A percentile compares a stretch with the other conserved stretches of the same genome.
These are phyloP conservation scores for Elongisporangium prolatum DNA, from an alignment of 352 stramenopile species.

Conservation along the genomic window DNA sequence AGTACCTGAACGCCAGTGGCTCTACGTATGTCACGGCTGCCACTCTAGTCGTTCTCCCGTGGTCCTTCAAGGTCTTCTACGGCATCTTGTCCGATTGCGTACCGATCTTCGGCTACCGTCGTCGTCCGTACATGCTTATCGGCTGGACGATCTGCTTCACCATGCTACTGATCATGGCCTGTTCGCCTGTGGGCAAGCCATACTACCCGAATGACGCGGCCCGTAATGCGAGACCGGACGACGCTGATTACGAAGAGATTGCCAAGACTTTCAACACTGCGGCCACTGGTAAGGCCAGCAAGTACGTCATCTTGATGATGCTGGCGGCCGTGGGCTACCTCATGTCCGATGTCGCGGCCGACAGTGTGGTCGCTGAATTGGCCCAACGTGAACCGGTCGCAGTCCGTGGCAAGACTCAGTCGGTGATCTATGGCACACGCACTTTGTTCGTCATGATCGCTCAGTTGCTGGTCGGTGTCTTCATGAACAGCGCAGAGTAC, in stretches of 20 bases:
- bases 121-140: slow-evolving; percentile 59
- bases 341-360: slow-evolving; percentile 65
- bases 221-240: slow-evolving; percentile 8
- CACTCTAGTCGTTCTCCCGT: slow-evolving; percentile 33
- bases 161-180: slow-evolving; percentile 41
- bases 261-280: slow-evolving; percentile 22
- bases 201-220: slow-evolving; percentile 33
- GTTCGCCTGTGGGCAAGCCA: slow-evolving; percentile 28
- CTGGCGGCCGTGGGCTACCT: slow-evolving; percentile 69
- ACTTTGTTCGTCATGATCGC: slow-evolving; percentile 29
- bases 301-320: slow-evolving; percentile 73
- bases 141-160: slow-evolving; percentile 43
- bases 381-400: slow-evolving; percentile 36
- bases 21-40: slow-evolving; percentile 18
- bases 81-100: slow-evolving; percentile 55
- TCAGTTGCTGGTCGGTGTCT: slow-evolving; percentile 31
- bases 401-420: slow-evolving; percentile 35
- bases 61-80: slow-evolving; percentile 67
- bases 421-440: slow-evolving; percentile 37
- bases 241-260: slow-evolving; percentile 22
- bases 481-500: slow-evolving; percentile 38
- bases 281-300: slow-evolving; percentile 26
- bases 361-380: slow-evolving; percentile 41
- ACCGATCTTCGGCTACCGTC: slow-evolving; percentile 49
- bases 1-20: slow-evolving; percentile 43